phyloP scores from a whole-genome alignment of 768 basidiomycete species.

The Russula virescens region DNA sequence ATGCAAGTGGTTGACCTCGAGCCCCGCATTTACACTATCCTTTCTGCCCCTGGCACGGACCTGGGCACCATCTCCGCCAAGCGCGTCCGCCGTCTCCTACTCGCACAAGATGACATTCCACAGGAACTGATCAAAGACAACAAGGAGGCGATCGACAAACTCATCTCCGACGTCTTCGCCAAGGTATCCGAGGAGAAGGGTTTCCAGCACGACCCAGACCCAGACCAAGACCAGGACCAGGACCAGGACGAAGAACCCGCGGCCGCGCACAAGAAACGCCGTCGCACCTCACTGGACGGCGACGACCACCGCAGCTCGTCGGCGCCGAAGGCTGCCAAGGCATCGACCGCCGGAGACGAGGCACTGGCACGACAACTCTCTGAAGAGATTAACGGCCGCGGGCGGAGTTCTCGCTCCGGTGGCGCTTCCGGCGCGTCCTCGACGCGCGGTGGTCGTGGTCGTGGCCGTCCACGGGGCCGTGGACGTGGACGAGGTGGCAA shows the following conservation, averaged over 20 bases:
- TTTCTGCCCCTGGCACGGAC: slow-evolving; percentile 72
- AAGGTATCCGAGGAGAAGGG: slow-evolving; percentile 38
- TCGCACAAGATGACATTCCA: slow-evolving; percentile 51
- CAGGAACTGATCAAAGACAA: slow-evolving; percentile 57
- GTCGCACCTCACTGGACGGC: slow-evolving; percentile 24
- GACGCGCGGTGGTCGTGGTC: slow-evolving; percentile 22
- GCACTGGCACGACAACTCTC: slow-evolving; percentile 40
- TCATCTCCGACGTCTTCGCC: slow-evolving; percentile 65
- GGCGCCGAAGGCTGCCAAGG: slow-evolving; percentile 10
- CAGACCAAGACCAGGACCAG: slow-evolving; percentile 8
- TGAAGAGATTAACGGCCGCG: slow-evolving; percentile 38
- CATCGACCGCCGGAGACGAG: slow-evolving; percentile 29
- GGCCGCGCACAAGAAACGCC: slow-evolving; percentile 22
- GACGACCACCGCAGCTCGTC: slow-evolving; percentile 18
- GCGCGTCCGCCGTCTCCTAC: slow-evolving; percentile 73
- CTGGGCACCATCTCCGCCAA: slow-evolving; percentile 80
- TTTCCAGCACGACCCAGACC: slow-evolving; percentile 24
- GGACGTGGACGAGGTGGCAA: slow-evolving; percentile 19
- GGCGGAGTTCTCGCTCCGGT: slow-evolving; percentile 30
- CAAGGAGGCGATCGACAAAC: slow-evolving; percentile 59
- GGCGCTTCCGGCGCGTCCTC: slow-evolving; percentile 20
- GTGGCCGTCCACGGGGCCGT: slow-evolving; percentile 21
- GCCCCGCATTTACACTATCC: slow-evolving; percentile 59
- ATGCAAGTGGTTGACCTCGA: slow-evolving; percentile 43
- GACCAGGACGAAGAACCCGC: neutral